Conservation (phyloP, 129 eudicot genomes). For the Ambrosia artemisiifolia region DNA sequence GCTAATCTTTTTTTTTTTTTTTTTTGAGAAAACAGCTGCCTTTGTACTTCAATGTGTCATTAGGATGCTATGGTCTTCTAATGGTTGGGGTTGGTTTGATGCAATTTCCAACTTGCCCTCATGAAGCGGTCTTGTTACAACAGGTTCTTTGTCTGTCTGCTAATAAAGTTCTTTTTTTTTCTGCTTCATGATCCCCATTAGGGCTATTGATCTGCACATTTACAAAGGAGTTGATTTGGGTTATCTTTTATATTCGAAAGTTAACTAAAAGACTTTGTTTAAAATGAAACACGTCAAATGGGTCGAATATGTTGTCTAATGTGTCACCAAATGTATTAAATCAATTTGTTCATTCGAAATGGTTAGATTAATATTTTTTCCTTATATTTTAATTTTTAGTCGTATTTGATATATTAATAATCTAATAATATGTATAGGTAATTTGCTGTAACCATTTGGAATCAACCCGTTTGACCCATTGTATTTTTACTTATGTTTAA, state of each 20-base stretch:
- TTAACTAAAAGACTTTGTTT: no score
- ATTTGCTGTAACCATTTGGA: no score
- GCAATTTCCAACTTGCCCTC: slow-evolving; percentile 91
- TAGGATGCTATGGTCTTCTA: slow-evolving; percentile 88
- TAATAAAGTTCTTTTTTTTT: background rate
- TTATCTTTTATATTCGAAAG: background rate
- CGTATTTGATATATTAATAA: background rate
- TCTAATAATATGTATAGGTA: no score
- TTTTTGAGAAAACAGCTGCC: slow-evolving; percentile 51
- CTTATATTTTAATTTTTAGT: background rate
- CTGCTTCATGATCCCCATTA: background rate
- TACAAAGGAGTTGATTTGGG: background rate
- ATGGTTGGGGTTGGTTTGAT: slow-evolving; percentile 94
- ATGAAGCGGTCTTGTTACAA: slow-evolving; percentile 69
- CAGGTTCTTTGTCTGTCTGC: slow-evolving; percentile 43
- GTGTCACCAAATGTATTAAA: background rate
- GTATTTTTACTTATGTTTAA: no score
- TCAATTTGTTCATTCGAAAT: background rate
- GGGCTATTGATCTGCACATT: background rate
- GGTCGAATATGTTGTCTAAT: background rate
- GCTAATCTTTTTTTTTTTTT: background rate
- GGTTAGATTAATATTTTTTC: background rate
- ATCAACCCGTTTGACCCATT: no score
- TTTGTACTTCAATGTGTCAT: slow-evolving; percentile 65
- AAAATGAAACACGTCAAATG: background rate